Conservation (phyloP, 2,329 filamentous ascomycete genomes). For the Dendrostoma leiphaemia region DNA sequence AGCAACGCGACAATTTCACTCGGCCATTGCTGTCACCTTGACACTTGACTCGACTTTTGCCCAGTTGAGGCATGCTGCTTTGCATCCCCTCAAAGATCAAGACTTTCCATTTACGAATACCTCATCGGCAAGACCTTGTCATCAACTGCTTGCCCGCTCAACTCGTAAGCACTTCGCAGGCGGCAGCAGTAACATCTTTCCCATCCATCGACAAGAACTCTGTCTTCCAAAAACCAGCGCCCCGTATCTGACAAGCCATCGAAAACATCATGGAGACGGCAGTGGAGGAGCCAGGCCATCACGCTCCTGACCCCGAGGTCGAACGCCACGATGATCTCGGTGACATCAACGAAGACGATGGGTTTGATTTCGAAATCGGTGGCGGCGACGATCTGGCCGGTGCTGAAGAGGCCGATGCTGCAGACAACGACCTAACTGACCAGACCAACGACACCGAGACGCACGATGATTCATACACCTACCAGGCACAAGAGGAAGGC, state of each 20-base stretch:
- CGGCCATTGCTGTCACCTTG: neutral
- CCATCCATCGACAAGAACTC: neutral
- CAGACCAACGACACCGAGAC: neutral
- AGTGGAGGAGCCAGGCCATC: conserved; percentile 10
- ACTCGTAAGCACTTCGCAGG: neutral
- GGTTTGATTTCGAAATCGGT: conserved; percentile 31
- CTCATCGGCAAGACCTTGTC: neutral
- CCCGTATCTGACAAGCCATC: neutral
- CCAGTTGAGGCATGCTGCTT: neutral
- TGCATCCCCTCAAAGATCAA: too few species aligned
- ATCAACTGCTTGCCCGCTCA: neutral
- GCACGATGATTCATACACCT: neutral
- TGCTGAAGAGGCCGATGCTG: conserved; percentile 10
- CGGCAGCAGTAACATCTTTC: neutral
- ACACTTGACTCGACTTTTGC: too few species aligned
- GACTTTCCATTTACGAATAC: neutral
- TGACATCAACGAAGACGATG: conserved; percentile 22
- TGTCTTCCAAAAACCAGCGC: neutral
- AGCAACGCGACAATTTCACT: neutral
- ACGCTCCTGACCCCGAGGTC: conserved; percentile 13
- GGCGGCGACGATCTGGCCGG: conserved; percentile 21
- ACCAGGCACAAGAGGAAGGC: neutral
- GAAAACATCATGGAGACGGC: conserved; percentile 21
- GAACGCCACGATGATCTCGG: conserved; percentile 16
- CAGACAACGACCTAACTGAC: neutral